Conservation (phyloP, 768 basidiomycete species). For the Amanita subjunquillea region DNA sequence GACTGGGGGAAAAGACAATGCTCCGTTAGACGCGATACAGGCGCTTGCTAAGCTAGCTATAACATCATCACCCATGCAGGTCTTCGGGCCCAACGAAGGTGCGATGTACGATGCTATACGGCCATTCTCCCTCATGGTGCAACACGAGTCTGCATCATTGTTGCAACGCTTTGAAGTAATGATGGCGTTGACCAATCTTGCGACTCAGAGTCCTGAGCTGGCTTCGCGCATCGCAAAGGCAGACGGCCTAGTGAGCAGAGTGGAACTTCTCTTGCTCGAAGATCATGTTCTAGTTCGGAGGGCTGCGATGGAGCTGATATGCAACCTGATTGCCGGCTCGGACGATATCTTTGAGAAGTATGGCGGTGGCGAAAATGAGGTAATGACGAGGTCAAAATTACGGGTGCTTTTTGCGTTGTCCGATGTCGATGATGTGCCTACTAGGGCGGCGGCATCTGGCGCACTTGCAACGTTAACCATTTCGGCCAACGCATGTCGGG, state of each 20-base stretch:
- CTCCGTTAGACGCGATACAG: constrained; percentile 61
- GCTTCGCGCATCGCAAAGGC: constrained; percentile 58
- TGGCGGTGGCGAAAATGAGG: constrained; percentile 31
- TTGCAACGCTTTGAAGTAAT: constrained; percentile 87
- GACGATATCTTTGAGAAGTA: constrained; percentile 71
- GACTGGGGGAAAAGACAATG: constrained; percentile 24
- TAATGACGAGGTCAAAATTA: constrained; percentile 50
- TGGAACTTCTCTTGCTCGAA: constrained; percentile 70
- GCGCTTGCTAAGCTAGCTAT: constrained; percentile 90
- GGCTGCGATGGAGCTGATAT: constrained; percentile 84
- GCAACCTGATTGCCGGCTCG: constrained; percentile 78
- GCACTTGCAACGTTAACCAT: constrained; percentile 75
- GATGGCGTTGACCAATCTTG: constrained; percentile 95
- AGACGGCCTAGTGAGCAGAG: constrained; percentile 49
- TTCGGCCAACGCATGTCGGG: constrained; percentile 46
- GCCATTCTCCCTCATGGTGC: constrained; percentile 67
- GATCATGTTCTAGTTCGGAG: constrained; percentile 76
- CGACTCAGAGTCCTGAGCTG: constrained; percentile 61
- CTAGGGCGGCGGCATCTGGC: constrained; percentile 84
- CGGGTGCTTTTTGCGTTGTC: constrained; percentile 79
- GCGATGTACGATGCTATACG: constrained; percentile 75
- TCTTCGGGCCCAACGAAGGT: constrained; percentile 80
- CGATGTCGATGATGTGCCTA: constrained; percentile 77
- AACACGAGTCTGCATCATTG: constrained; percentile 54
- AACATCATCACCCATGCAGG: constrained; percentile 80